A percentile compares a stretch with the other conserved stretches of the same genome.
Conservation (phyloP, 1,139 yeast species). For the Candida sanyaensis region DNA sequence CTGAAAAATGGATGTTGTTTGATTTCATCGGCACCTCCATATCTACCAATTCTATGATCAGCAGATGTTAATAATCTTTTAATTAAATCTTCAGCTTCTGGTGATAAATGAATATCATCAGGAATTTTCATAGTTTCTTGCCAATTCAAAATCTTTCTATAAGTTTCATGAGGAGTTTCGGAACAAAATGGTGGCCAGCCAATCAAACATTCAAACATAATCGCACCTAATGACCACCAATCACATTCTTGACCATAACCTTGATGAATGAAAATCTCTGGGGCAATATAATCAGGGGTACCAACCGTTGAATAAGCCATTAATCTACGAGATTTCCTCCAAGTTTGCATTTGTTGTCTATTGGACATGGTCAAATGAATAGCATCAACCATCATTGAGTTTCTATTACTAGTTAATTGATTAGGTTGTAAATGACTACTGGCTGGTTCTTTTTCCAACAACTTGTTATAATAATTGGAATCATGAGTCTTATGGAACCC, state of each 20-base stretch:
- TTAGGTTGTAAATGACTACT: constrained; percentile 25
- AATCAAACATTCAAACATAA: constrained; percentile 96
- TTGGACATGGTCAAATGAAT: constrained; percentile 94
- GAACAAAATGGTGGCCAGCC: constrained; percentile 99
- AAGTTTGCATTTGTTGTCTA: constrained; percentile 96
- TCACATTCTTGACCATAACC: constrained; percentile 99
- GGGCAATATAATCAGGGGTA: constrained; percentile 98
- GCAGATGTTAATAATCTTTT: constrained; percentile 79
- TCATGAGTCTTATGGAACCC: constrained; percentile 88
- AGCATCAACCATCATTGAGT: constrained; percentile 91
- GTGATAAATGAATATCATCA: constrained; percentile 90
- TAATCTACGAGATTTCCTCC: constrained; percentile 93
- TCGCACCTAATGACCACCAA: constrained; percentile 99
- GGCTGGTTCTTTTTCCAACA: constrained; percentile 60
- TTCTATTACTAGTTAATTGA: constrained; percentile 40
- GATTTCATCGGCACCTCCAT: constrained; percentile 92
- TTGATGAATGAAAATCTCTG: constrained; percentile 93
- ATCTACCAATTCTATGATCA: constrained; percentile 86
- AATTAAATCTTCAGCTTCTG: constrained; percentile 92
- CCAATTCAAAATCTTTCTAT: constrained; percentile 92
- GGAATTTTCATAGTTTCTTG: constrained; percentile 92
- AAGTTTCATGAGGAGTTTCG: constrained; percentile 98
- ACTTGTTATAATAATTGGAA: constrained; percentile 71
- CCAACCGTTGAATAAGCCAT: constrained; percentile 99
- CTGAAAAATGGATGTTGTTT: constrained; percentile 92